Evolutionary conservation across 2,329 filamentous ascomycete species (phyloP), one percentile per base, ranked within the genome.

Genomic region (Byssochlamys sp.): DNA sequence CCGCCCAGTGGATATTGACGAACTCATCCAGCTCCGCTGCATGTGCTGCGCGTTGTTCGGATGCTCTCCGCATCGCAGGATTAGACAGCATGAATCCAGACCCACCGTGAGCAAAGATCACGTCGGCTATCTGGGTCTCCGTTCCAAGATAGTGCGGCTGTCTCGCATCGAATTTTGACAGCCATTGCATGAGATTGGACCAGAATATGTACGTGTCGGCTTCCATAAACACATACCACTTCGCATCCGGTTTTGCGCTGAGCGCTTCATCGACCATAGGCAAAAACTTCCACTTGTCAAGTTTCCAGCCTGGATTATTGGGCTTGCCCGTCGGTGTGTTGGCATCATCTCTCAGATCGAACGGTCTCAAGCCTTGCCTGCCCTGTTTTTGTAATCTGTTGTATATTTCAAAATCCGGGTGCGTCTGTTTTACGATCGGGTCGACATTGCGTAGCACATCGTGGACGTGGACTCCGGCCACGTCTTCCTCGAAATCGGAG

Each of bases 151-250:
- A 84, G 52, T 73, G 69, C 4, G 78, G 77, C 58, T 79, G 66
- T 1, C 65, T 67, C 2, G 77, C 61, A 64, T 84, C 77, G 60
- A 81, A 77, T 25, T 75, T 71, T 19, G 72, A 70, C 25, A 85
- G 73, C 80, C 80, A 84, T 26, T 74, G 69, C 14, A 83, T 64
- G 48, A 84, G 62, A 31, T 80, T 81, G 33, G 75, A 70, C 73
- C 81, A 81, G 9, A 81, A 71, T 48, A 84, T 67, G 61, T 81
- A 84, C 0, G 81, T 84, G 64, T 85, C 82, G 0, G 80, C 77
- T 62, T 84, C 82, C 52, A 83, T 77, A 65, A 85, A 85, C 57
- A 83, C 71, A 59, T 78, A 85, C 82, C 82, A 85, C 56, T 79
- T 80, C 51, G 78, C 77, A 27, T 80, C 69, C 1, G 78, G 77